A percentile compares a stretch with the other conserved stretches of the same genome.
These are phyloP conservation scores for Protomyces arabidopsidicola DNA, from an alignment of 1,139 yeast genomes.

Conservation along the genomic window DNA sequence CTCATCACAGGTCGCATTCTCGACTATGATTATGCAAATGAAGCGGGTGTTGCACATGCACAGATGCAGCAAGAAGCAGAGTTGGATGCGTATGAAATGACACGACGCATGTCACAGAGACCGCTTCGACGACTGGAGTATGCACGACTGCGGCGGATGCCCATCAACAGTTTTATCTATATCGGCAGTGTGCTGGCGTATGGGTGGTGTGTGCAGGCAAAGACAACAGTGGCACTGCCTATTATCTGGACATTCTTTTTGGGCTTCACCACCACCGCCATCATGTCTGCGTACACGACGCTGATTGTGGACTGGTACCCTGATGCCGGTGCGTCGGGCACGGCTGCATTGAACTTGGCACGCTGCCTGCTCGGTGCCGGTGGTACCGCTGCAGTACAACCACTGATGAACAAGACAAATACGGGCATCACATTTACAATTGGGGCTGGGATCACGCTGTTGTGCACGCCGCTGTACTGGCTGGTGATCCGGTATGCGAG, in stretches of 20 bases:
- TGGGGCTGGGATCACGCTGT: constrained; percentile 13
- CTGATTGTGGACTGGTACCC: constrained; percentile 61
- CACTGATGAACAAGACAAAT: constrained; percentile 51
- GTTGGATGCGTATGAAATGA: constrained; percentile 40
- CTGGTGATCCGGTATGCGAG: not conserved
- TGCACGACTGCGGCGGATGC: constrained; percentile 43
- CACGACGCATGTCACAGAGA: constrained; percentile 32
- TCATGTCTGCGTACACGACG: constrained; percentile 51
- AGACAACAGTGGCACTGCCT: constrained; percentile 75
- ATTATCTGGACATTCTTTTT: constrained; percentile 45
- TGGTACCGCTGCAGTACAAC: constrained; percentile 57
- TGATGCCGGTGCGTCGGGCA: constrained; percentile 54
- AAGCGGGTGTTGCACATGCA: not conserved
- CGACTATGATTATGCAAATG: constrained; percentile 37
- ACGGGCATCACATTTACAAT: constrained; percentile 44
- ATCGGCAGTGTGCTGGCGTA: constrained; percentile 73
- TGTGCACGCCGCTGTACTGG: constrained; percentile 3
- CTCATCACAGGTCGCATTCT: constrained; percentile 39
- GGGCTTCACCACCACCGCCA: constrained; percentile 52
- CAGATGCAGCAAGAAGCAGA: constrained; percentile 16
- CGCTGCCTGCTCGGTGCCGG: constrained; percentile 60
- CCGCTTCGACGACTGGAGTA: constrained; percentile 43
- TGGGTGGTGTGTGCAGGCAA: constrained; percentile 64
- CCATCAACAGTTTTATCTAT: constrained; percentile 43
- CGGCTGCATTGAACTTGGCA: constrained; percentile 56